Conservation (phyloP, 2,329 filamentous ascomycete genomes). For the Lasiodiplodia hormozganensis region DNA sequence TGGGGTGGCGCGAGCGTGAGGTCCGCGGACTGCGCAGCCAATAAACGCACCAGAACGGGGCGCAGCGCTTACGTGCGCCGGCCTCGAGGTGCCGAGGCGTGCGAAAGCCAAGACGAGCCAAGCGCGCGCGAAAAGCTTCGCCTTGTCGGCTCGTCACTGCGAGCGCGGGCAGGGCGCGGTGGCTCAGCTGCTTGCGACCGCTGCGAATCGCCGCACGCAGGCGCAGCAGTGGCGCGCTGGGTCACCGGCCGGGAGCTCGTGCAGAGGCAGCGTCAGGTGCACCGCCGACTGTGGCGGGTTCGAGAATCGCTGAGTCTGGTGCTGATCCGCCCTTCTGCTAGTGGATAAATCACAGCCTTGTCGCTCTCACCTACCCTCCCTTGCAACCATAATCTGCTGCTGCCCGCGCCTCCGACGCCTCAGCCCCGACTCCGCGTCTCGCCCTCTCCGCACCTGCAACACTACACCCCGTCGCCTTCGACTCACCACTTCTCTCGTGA, state of each 20-base stretch:
- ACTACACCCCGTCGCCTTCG: background rate
- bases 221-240: conserved; percentile 19
- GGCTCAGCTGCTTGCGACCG: conserved; percentile 3
- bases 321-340: conserved; percentile 23
- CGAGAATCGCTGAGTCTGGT: conserved; percentile 20
- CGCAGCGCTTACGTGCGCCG: conserved; percentile 26
- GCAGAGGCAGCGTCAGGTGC: conserved; percentile 21
- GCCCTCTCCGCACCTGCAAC: conserved; percentile 1
- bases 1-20: conserved; percentile 10
- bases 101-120: conserved; percentile 20
- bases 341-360: conserved; percentile 27
- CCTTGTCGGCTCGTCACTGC: background rate
- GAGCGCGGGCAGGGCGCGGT: conserved; percentile 5
- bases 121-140: conserved; percentile 20
- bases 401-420: conserved; percentile 3
- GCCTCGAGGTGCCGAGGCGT: background rate
- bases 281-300: conserved; percentile 18
- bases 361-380: conserved; percentile 16
- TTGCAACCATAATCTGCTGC: conserved; percentile 14
- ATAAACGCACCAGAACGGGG: background rate
- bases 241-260: conserved; percentile 4
- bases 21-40: conserved; percentile 4
- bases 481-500: background rate
- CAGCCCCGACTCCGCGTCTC: conserved; percentile 23
- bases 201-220: background rate